These are phyloP conservation scores for Viridothelium virens DNA, from an alignment of 495 filamentous ascomycete species.

Conservation along the genomic window DNA sequence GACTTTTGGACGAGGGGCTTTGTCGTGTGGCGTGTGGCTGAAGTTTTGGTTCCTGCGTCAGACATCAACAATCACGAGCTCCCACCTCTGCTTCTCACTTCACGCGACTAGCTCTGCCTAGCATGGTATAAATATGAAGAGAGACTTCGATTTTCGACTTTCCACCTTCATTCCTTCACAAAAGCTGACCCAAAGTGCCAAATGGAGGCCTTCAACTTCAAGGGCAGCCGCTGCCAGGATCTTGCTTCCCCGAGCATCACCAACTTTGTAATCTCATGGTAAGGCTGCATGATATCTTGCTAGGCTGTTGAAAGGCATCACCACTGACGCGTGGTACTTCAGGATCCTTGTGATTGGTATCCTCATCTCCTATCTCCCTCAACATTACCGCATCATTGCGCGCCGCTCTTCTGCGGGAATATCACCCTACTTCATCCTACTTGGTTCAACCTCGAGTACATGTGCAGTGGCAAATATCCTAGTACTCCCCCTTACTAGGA, in stretches of 20 bases:
- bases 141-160: neutral
- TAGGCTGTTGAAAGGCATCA: conserved; percentile 7
- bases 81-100: neutral
- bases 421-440: conserved; percentile 85
- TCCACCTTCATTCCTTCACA: neutral
- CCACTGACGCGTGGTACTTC: neutral
- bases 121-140: neutral
- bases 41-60: conserved; percentile 4
- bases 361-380: conserved; percentile 85
- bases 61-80: conserved; percentile 5
- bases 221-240: conserved; percentile 18
- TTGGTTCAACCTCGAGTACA: conserved; percentile 81
- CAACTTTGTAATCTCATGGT: conserved; percentile 29
- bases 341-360: conserved; percentile 87
- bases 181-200: neutral
- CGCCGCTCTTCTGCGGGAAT: conserved; percentile 90
- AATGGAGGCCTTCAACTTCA: neutral
- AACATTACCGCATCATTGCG: conserved; percentile 82
- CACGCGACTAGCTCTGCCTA: neutral
- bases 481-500: conserved; percentile 64
- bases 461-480: conserved; percentile 87
- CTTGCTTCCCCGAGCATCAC: conserved; percentile 22
- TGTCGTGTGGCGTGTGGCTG: neutral
- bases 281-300: conserved; percentile 7
- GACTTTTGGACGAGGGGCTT: neutral